phyloP scores from a whole-genome alignment of 257 asterid species.

The Rauvolfia tetraphylla region DNA sequence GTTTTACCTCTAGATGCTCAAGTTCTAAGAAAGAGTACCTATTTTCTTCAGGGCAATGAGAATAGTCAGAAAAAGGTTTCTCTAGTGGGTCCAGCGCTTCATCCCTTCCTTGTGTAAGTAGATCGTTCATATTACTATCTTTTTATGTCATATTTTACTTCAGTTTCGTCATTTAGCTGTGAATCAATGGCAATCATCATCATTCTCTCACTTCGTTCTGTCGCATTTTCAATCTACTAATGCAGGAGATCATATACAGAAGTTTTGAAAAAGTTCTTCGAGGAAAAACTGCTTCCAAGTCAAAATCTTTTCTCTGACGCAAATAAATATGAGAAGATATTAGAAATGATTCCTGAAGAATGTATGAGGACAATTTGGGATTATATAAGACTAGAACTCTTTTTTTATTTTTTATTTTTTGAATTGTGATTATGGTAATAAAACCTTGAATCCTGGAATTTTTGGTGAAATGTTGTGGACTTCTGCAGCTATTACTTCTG shows the following conservation, averaged over 20 bases:
- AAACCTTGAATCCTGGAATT: constrained; percentile 4
- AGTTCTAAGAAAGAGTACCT: constrained; percentile 9
- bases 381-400: constrained; percentile 6
- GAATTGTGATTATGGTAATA: neutral
- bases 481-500: constrained; percentile 70
- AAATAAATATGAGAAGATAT: constrained; percentile 73
- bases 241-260: constrained; percentile 77
- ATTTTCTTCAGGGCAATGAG: constrained; percentile 67
- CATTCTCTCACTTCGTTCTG: neutral
- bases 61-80: constrained; percentile 63
- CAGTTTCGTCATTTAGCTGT: constrained; percentile 3
- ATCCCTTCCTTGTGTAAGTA: constrained; percentile 83
- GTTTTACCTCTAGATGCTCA: neutral
- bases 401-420: too few relatives aligned
- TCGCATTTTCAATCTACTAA: constrained; percentile 6
- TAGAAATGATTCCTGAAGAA: constrained; percentile 88
- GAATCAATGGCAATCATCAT: neutral
- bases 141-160: constrained; percentile 16
- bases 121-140: constrained; percentile 9
- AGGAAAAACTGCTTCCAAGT: constrained; percentile 47
- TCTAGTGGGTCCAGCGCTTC: constrained; percentile 55
- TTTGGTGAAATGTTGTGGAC: constrained; percentile 7
- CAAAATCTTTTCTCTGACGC: constrained; percentile 66
- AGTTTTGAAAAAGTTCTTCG: constrained; percentile 64
- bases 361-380: constrained; percentile 48